Evolutionary conservation across 768 basidiomycete genomes (phyloP).

Genomic region (Mycena sanguinolenta): DNA sequence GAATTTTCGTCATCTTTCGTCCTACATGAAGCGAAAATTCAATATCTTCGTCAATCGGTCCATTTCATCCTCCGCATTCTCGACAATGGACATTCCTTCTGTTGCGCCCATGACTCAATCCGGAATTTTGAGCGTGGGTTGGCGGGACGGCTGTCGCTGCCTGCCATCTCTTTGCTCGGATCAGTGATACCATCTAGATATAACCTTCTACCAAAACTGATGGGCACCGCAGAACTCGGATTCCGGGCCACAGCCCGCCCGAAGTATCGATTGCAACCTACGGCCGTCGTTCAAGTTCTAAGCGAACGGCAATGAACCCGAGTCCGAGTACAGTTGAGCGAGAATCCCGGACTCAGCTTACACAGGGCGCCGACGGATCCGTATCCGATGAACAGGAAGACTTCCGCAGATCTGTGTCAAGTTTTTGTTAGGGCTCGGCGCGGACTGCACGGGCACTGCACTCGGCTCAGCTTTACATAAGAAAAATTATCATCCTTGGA

Average conservation of each 20-base stretch:
- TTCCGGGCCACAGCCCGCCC: too few relatives aligned
- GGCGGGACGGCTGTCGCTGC: not conserved
- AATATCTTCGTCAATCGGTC: not conserved
- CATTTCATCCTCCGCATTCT: not conserved
- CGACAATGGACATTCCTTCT: not conserved
- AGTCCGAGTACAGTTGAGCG: not conserved
- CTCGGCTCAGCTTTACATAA: not conserved
- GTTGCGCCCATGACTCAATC: constrained; percentile 17
- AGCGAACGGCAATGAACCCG: too few relatives aligned
- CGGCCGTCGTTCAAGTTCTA: too few relatives aligned
- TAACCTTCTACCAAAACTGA: not conserved
- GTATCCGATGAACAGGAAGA: not conserved
- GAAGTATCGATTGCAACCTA: too few relatives aligned
- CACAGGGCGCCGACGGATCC: too few relatives aligned
- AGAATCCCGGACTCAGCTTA: too few relatives aligned
- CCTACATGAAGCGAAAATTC: too few relatives aligned
- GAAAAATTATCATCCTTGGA: not conserved
- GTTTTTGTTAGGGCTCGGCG: not conserved
- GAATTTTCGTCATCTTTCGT: too few relatives aligned
- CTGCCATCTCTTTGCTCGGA: constrained; percentile 17
- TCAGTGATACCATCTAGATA: constrained; percentile 3
- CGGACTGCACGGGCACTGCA: not conserved
- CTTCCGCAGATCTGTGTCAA: too few relatives aligned
- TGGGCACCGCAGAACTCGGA: too few relatives aligned
- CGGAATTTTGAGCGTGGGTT: not conserved